phyloP scores from a whole-genome alignment of 2,329 filamentous ascomycete genomes.

The Tolypocladium album region DNA sequence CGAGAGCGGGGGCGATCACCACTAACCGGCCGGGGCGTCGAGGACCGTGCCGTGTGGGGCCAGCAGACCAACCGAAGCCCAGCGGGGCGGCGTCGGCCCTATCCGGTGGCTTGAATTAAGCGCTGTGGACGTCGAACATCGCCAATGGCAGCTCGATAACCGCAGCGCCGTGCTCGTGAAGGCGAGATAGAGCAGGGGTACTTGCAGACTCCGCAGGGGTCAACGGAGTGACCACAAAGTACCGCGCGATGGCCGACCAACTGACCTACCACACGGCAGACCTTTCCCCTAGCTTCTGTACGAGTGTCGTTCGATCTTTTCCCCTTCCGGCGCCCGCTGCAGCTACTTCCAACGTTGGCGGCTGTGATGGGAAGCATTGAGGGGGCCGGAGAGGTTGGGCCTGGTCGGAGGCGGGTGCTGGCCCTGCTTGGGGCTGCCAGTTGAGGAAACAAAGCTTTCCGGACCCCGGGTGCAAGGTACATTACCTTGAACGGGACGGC shows the following conservation, averaged over 20 bases:
- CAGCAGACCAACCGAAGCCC: neutral
- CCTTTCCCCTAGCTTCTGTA: neutral
- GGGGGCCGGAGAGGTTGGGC: neutral
- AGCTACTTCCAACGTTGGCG: neutral
- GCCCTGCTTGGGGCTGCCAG: too few species aligned
- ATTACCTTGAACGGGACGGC: neutral
- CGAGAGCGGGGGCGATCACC: too few species aligned
- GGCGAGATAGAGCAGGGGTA: neutral
- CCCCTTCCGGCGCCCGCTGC: neutral
- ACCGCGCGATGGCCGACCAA: neutral
- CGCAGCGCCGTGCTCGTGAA: neutral
- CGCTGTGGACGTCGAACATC: neutral
- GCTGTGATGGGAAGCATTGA: neutral
- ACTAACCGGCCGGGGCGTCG: too few species aligned
- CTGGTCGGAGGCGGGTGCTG: neutral
- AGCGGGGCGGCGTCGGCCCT: neutral
- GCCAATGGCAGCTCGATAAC: neutral
- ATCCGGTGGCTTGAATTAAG: neutral
- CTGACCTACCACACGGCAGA: neutral
- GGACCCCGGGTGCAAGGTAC: neutral
- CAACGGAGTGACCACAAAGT: neutral
- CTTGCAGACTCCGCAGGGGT: neutral
- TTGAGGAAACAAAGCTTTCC: neutral
- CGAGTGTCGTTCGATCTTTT: neutral
- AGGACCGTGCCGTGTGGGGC: neutral